Evolutionary conservation across 78 protist genomes (phyloP), one percentile per base, ranked within the genome.

Genomic region (Dictyostelium citrinum): DNA sequence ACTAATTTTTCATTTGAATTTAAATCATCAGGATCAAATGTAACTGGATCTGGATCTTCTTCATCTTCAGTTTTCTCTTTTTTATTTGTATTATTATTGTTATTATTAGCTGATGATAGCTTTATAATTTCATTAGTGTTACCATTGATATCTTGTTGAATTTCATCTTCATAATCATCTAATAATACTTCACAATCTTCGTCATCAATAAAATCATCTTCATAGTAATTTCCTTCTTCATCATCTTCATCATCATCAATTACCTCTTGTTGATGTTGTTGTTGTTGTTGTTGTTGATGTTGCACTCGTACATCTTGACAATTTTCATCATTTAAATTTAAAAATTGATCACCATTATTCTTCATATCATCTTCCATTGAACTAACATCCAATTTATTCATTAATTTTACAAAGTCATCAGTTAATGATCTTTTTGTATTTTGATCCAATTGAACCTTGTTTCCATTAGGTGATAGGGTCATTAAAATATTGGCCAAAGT

Each of bases 11-110:
- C 31, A 20, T n/a, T 31, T 17, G 68, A 72, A 27, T n/a, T 29
- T 22, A 86, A 31, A 77, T 86, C 92, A 24, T 86, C 92, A 6
- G 33, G 92, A 20, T 46, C 82, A 61, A 76, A 86, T 9, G 68
- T 24, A 51, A 86, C 45, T 41, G 92, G 92, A 12, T 86, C 92
- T 37, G 92, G 92, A 43, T 86, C 92, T 41, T 64, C 77, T 43
- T 41, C 49, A 24, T 60, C 33, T 6, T 84, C 82, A 12, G 60
- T 67, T 1, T 29, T 20, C 22, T 84, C 83, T 10, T 46, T 22
- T 46, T 78, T 61, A n/a, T 14, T 39, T n/a, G 1, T 43, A 7
- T n/a, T 2, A 39, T 20, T 46, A 20, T 20, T 22, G 16, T 16
- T 76, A 43, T 43, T 43, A 43, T 9, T 14, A 10, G 27, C 2